Evolutionary conservation across 1,284 basidiomycete genomes (phyloP), one percentile per base, ranked within the genome.

Genomic region (Phellinidium pouzarii): DNA sequence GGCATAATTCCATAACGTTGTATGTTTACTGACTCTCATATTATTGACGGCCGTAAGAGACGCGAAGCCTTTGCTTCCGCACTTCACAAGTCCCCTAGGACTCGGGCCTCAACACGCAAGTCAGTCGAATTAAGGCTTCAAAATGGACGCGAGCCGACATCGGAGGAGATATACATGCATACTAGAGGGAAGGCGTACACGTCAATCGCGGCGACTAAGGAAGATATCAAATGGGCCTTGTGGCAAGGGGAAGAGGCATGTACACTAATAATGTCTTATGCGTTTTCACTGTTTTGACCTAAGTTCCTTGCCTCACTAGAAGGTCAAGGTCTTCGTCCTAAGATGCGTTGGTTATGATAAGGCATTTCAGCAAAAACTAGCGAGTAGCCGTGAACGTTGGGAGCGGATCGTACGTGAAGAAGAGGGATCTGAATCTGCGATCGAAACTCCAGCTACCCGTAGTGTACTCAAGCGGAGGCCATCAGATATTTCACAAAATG

Each of bases 281-380:
- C 6, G 29, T 31, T 31, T 31, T 11, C 29, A 6, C 6, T 3
- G 7, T 4, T 5, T 4, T 23, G 6, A 20, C 11, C n/a, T 9
- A 20, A 44, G 42, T 11, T 6, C 22, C 11, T 11, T 23, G 11
- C 20, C 12, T n/a, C 9, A 9, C 25, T 44, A 44, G 49, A 43
- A 44, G 41, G 6, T 29, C n/a, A 22, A 29, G 9, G 41, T 44
- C 17, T 51, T 26, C 25, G 25, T 44, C 23, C n/a, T 51, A 17
- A 51, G 23, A 31, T 44, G 49, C 25, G 42, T 44, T 3, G 49
- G 49, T 5, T 51, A 51, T 22, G 49, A 51, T 25, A 26, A 44
- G 25, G 49, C 22, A 1, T 51, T 51, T 25, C 49, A 51, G 26
- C 27, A 19, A 48, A 48, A 34, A 27, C 27, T 36, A 2, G 4